Evolutionary conservation across 495 filamentous ascomycete genomes (phyloP), one percentile per base, ranked within the genome.

Genomic region (Pseudomonodictys pantanalensis): DNA sequence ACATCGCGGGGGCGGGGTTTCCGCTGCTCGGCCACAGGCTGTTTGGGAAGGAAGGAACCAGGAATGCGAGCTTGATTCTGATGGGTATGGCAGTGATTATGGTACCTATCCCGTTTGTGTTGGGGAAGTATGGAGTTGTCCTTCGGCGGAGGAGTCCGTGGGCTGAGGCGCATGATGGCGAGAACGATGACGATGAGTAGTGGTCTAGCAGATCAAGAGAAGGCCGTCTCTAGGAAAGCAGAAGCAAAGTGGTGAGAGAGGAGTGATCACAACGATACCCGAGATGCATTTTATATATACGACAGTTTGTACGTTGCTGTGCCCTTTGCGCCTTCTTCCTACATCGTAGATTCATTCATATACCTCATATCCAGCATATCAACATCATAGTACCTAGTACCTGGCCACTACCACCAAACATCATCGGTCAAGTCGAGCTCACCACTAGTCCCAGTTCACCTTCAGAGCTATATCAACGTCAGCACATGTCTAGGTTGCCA

Each of bases 11-110:
- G 0, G 80, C 73, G 6, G 77, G 70, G 1, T 75, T 75, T 49
- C 71, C 71, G 3, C 38, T 73, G 5, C 67, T 73, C 33, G 70
- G 69, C 5, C 35, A 44, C 15, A 49, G 25, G 15, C 51, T 70
- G 69, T 69, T 53, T 33, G 49, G 32, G 28, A 80, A 81, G 29
- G 63, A 87, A n/a, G 87, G 86, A 2, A 79, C 87, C 17, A 78
- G 78, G 0, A 88, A 85, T 73, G 86, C 86, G 8, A 76, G 30
- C 30, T 9, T 52, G 15, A 52, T 52, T 41, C 50, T 52, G 2
- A 11, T 17, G 20, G 29, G 30, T 8, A 39, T 52, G 29, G 28
- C 50, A 2, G n/a, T 52, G 15, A 32, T 41, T 10, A 38, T 52
- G 33, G 50, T 52, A 5, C 50, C 50, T 2, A 52, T 52, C 18